Base-by-base conservation (phyloP, 805 yeast genomes). In the Pichia thaimueangensis region DNA sequence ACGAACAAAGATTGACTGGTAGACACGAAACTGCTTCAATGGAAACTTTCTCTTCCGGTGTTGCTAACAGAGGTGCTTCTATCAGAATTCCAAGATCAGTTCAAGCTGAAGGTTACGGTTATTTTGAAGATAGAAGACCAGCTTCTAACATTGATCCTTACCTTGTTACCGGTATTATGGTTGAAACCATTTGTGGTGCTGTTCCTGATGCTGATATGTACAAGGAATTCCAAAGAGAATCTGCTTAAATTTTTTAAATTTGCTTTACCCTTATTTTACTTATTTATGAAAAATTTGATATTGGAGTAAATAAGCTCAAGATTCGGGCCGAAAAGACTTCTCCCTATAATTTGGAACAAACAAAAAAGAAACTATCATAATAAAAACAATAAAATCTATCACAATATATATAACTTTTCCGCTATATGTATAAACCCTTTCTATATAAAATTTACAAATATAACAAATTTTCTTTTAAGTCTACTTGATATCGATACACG, bases 51-150 rank as follows among this genome's bases (percentile, higher is more conserved):
- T 83, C 95, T 37, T 80, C 88, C 47, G 98, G 98, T 77, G 97
- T 93, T 56, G 98, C 98, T 64, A 93, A 93, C 87, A 86, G 98
- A 78, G 98, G 97, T 73, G 96, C 96, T 48, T 89, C 97, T 21
- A 80, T 93, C 56, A 88, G 98, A 80, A 93, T 93, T 65, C 98
- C 98, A 72, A 84, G 98, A 76, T 82, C 96, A 35, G 98, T 93
- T 57, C 95, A 95, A 66, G 86, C 86, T 70, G 97, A 89, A 69
- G 97, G 97, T 48, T 86, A 70, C 71, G 98, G 98, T 48, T 93
- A 93, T 81, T 91, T 93, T 61, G 98, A 93, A 78, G 98, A 93
- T 73, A 86, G 98, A 78, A 87, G 98, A 76, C 98, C 98, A 47
- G 98, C 98, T 55, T 89, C 97, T 50, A 93, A 93, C 83, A 93